These are phyloP conservation scores for Citrullus mucosospermus DNA, from an alignment of 306 rosid genomes.

Conservation along the genomic window DNA sequence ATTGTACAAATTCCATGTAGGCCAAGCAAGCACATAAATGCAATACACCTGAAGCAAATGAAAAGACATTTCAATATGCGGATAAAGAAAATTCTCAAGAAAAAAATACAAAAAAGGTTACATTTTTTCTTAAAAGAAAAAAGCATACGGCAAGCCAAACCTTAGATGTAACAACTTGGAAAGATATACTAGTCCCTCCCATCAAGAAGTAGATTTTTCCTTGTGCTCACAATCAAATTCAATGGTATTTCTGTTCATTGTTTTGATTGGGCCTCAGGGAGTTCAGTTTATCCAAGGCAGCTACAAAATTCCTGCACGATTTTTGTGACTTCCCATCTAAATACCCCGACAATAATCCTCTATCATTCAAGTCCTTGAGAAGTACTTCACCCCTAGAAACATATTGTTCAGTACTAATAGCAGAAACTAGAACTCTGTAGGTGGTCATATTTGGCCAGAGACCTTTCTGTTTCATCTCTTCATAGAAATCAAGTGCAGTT, in stretches of 20 bases:
- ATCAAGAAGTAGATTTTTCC: not conserved
- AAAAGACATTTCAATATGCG: not conserved
- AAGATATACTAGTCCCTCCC: not conserved
- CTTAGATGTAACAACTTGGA: not conserved
- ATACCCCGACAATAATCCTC: constrained; percentile 36
- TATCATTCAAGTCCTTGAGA: constrained; percentile 39
- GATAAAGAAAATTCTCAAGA: not conserved
- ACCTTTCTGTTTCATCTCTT: constrained; percentile 50
- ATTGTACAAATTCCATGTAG: not conserved
- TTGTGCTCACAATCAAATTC: not conserved
- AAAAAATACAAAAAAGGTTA: not conserved
- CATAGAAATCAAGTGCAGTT: constrained; percentile 53
- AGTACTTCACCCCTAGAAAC: constrained; percentile 27
- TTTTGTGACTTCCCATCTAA: constrained; percentile 17
- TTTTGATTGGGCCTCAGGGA: constrained; percentile 20
- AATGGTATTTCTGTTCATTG: not conserved
- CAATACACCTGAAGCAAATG: not conserved
- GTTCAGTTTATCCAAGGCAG: constrained; percentile 27
- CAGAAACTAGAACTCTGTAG: constrained; percentile 36
- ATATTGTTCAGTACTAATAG: constrained; percentile 23
- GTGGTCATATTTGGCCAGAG: constrained; percentile 49
- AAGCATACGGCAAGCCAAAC: not conserved
- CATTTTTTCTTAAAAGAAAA: not conserved
- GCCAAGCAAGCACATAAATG: not conserved
- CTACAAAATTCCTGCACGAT: constrained; percentile 21